Percentiles rank a stretch among this genome's conserved stretches.
These are phyloP conservation scores for Aspergillus sp. DNA, from an alignment of 2,329 filamentous ascomycete species.

Conservation along the genomic window DNA sequence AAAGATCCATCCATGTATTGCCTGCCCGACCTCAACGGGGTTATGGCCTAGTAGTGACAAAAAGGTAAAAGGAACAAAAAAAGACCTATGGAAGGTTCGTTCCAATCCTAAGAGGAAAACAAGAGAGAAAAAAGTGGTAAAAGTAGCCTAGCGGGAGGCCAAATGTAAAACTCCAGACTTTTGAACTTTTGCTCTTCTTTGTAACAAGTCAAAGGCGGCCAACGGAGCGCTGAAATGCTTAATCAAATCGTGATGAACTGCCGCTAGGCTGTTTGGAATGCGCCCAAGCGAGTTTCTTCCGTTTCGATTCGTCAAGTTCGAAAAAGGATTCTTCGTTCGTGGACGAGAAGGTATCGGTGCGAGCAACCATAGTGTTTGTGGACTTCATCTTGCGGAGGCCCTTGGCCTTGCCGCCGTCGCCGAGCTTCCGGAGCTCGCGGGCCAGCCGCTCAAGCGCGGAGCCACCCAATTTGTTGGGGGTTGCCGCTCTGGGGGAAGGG, in stretches of 20 bases:
- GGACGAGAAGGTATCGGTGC: slow-evolving; percentile 32
- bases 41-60: background rate
- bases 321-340: slow-evolving; percentile 43
- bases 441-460: slow-evolving; percentile 62
- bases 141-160: slow-evolving; percentile 11
- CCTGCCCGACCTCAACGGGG: background rate
- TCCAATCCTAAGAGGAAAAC: background rate
- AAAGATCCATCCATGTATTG: slow-evolving; percentile 4
- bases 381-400: slow-evolving; percentile 51
- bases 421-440: slow-evolving; percentile 55
- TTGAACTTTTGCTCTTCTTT: background rate
- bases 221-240: background rate
- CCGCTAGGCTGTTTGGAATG: slow-evolving; percentile 26
- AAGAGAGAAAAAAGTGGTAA: background rate
- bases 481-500: slow-evolving; percentile 29
- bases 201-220: background rate
- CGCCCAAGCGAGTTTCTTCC: slow-evolving; percentile 47
- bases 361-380: slow-evolving; percentile 52
- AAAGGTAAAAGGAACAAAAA: background rate
- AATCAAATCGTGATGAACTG: slow-evolving; percentile 18
- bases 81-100: background rate
- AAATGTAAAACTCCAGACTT: slow-evolving; percentile 8
- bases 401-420: slow-evolving; percentile 27
- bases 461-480: slow-evolving; percentile 32
- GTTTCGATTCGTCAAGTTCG: slow-evolving; percentile 51